phyloP scores from a whole-genome alignment of 2,329 filamentous ascomycete species.

The Helicocarpus griseus region DNA sequence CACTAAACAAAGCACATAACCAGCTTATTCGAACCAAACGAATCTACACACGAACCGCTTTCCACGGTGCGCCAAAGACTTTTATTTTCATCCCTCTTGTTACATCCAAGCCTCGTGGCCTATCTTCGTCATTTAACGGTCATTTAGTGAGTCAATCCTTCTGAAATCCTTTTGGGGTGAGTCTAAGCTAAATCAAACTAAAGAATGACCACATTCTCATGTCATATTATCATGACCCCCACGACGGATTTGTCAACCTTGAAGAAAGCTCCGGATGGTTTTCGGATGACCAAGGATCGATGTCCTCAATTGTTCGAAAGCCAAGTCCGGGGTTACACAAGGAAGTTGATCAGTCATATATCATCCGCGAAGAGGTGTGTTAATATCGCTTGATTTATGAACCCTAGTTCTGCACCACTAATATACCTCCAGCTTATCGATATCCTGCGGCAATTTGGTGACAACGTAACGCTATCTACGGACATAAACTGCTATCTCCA shows the following conservation, averaged over 20 bases:
- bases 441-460: constrained; percentile 49
- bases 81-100: constrained; percentile 77
- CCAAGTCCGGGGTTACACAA: constrained; percentile 7
- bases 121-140: constrained; percentile 26
- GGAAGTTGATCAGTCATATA: background rate
- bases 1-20: constrained; percentile 29
- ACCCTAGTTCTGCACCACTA: background rate
- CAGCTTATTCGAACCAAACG: constrained; percentile 70
- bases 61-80: constrained; percentile 63
- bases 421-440: constrained; percentile 37
- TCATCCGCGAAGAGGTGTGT: constrained; percentile 4
- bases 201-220: constrained; percentile 77
- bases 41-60: constrained; percentile 64
- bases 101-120: constrained; percentile 22
- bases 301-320: constrained; percentile 29
- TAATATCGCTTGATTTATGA: background rate
- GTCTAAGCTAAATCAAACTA: background rate
- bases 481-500: constrained; percentile 77
- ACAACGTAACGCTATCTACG: constrained; percentile 55
- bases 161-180: background rate
- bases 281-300: constrained; percentile 25
- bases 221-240: constrained; percentile 69
- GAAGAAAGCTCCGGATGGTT: constrained; percentile 48
- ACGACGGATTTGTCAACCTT: constrained; percentile 64
- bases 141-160: constrained; percentile 28